Evolutionary conservation across 306 rosid species (phyloP).

Genomic region (Citrullus amarus): DNA sequence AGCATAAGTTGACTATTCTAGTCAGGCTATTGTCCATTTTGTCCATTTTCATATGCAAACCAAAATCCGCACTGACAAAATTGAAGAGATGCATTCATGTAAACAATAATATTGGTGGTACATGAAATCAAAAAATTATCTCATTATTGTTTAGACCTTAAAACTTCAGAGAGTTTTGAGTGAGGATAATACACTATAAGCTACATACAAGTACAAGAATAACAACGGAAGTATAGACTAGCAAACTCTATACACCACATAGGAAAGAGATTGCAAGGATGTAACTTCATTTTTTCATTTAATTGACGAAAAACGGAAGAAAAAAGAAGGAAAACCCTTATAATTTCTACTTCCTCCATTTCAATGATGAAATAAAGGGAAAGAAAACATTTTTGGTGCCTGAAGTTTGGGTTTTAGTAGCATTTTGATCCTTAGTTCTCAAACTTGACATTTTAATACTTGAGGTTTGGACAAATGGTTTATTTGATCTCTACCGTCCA

Average conservation of each 20-base stretch:
- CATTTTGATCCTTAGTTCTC: too few relatives aligned
- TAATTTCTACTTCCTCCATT: neutral
- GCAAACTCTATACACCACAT: neutral
- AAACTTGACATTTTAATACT: too few relatives aligned
- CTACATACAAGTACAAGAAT: neutral
- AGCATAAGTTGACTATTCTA: neutral
- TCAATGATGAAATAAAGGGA: neutral
- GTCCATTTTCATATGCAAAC: neutral
- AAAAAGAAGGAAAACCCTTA: neutral
- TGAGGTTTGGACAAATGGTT: too few relatives aligned
- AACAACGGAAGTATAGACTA: neutral
- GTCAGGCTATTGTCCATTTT: neutral
- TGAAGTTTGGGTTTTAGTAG: too few relatives aligned
- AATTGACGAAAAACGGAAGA: too few relatives aligned
- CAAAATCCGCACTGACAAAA: neutral
- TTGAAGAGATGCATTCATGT: neutral
- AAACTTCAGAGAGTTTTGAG: neutral
- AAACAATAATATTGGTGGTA: neutral
- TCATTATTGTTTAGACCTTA: neutral
- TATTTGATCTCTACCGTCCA: too few relatives aligned
- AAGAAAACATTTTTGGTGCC: too few relatives aligned
- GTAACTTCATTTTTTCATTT: neutral
- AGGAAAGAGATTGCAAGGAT: neutral
- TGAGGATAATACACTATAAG: neutral
- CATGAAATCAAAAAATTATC: neutral